A percentile compares a stretch with the other conserved stretches of the same genome.
phyloP scores from a whole-genome alignment of 2,329 filamentous ascomycete genomes.

The Trichoderma sp. region DNA sequence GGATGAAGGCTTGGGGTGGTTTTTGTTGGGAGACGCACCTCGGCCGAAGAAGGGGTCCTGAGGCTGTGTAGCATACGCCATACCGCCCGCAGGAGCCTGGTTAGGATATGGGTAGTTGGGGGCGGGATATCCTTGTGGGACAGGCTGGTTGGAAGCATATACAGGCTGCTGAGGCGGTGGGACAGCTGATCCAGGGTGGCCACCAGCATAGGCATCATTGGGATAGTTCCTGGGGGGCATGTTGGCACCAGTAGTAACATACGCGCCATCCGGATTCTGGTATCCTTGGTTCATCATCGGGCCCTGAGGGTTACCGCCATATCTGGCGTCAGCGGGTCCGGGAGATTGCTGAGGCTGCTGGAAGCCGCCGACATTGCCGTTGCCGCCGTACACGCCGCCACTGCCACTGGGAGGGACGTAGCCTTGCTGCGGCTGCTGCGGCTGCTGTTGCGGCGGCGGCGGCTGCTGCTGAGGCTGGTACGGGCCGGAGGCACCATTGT shows the following conservation, averaged over 20 bases:
- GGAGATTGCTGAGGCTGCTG: slow-evolving; percentile 38
- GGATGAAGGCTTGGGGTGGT: slow-evolving; percentile 20
- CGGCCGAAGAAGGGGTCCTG: slow-evolving; percentile 59
- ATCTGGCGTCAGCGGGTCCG: slow-evolving; percentile 39
- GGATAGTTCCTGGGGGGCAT: slow-evolving; percentile 31
- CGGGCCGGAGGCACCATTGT: slow-evolving; percentile 47
- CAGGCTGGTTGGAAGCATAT: slow-evolving; percentile 38
- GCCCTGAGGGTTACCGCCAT: slow-evolving; percentile 33
- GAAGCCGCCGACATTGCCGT: slow-evolving; percentile 35
- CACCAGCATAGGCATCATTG: slow-evolving; percentile 38
- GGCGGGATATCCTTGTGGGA: slow-evolving; percentile 38
- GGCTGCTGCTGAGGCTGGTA: slow-evolving; percentile 33
- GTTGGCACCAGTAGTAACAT: slow-evolving; percentile 43
- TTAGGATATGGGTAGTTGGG: slow-evolving; percentile 39
- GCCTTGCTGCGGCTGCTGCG: slow-evolving; percentile 17
- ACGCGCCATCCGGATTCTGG: slow-evolving; percentile 38
- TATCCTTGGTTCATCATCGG: slow-evolving; percentile 39
- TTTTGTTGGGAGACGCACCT: slow-evolving; percentile 55
- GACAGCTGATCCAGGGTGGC: slow-evolving; percentile 35
- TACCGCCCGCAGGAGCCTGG: slow-evolving; percentile 40
- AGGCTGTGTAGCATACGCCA: slow-evolving; percentile 45
- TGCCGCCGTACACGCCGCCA: slow-evolving; percentile 36
- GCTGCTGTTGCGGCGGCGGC: slow-evolving; percentile 28
- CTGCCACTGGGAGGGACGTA: slow-evolving; percentile 38
- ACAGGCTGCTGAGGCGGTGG: slow-evolving; percentile 37